Base-by-base conservation (phyloP, 768 basidiomycete genomes). In the Piloderma croceum region DNA sequence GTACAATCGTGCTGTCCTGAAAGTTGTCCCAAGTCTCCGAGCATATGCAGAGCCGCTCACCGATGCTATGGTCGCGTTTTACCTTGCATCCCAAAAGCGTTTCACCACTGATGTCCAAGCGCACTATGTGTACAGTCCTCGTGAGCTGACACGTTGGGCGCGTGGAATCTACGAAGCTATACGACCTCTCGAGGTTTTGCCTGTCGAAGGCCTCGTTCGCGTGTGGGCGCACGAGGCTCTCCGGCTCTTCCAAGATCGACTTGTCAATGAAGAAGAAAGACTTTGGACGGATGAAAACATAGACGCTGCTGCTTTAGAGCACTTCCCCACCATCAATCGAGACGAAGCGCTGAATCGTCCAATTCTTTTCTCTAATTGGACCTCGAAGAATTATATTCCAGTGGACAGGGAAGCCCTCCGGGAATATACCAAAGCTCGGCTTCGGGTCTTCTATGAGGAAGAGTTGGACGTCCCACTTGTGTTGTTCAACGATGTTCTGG, bases 321-420 rank as follows among this genome's bases (percentile, higher is more conserved):
- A 96, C 61, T 99, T 99, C 82, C 93, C 92, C 0, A 92, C 87
- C 3, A 86, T 96, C 60, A 81, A 89, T 57, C 74, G 74, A 31
- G 81, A 83, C 19, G 91, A 96, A 56, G 91, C 96, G 2, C 74
- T 99, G 20, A 62, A 50, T 23, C 79, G 96, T 12, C 96, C 96
- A 0, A 92, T 99, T 50, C 67, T 99, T 25, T 99, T 92, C 73
- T 98, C 96, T 17, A 98, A 98, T 61, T 99, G 96, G 96, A 97
- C 94, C 1, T 93, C 94, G 7, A 91, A 93, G 65, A 68, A 97
- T 57, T 98, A 98, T 60, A 80, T 98, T 34, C 83, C 96, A 3
- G 94, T 99, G 33, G 90, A 96, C 46, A 79, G 96, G 36, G 94
- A 96, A 52, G 72, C 77, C 24, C 78, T 99, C 9, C 81, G 96